Evolutionary conservation across 352 stramenopile species (phyloP).

Genomic region (Phytophthora vignae): DNA sequence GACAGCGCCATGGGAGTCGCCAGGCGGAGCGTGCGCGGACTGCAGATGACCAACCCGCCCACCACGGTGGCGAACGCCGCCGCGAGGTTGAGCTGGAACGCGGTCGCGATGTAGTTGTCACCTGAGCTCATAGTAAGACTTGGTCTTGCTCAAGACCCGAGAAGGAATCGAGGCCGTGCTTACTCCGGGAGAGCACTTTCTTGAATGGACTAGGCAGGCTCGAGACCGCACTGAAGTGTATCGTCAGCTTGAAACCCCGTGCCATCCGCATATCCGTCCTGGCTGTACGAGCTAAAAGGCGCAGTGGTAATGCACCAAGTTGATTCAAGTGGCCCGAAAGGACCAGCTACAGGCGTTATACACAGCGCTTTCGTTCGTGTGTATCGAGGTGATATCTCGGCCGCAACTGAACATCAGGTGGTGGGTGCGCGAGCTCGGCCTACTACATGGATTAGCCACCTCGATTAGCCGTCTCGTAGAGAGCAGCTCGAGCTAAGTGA

Average conservation of each 20-base stretch:
- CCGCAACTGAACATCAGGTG: neutral
- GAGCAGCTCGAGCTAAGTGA: slow-evolving; percentile 1
- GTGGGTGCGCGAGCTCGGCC: neutral
- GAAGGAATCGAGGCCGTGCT: neutral
- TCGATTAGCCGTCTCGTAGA: slow-evolving; percentile 4
- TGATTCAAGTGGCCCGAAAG: slow-evolving; percentile 25
- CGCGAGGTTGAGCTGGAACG: slow-evolving; percentile 53
- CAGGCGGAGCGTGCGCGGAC: slow-evolving; percentile 51
- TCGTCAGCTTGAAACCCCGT: slow-evolving; percentile 17
- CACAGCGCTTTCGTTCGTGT: slow-evolving; percentile 4
- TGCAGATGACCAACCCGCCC: slow-evolving; percentile 69
- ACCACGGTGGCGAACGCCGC: slow-evolving; percentile 61
- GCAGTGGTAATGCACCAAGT: slow-evolving; percentile 20
- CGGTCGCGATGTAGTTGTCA: slow-evolving; percentile 17
- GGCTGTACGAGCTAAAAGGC: slow-evolving; percentile 14
- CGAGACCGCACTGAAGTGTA: slow-evolving; percentile 3
- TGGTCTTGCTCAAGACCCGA: neutral
- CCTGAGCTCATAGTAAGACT: neutral
- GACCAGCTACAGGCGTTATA: slow-evolving; percentile 7
- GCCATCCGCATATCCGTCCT: slow-evolving; percentile 2
- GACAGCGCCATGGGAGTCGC: slow-evolving; percentile 63
- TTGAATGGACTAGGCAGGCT: slow-evolving; percentile 8
- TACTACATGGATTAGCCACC: neutral
- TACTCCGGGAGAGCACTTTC: slow-evolving; percentile 7
- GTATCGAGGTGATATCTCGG: slow-evolving; percentile 16